phyloP scores from a whole-genome alignment of 2,329 filamentous ascomycete species.

The Pezicula carpinea region DNA sequence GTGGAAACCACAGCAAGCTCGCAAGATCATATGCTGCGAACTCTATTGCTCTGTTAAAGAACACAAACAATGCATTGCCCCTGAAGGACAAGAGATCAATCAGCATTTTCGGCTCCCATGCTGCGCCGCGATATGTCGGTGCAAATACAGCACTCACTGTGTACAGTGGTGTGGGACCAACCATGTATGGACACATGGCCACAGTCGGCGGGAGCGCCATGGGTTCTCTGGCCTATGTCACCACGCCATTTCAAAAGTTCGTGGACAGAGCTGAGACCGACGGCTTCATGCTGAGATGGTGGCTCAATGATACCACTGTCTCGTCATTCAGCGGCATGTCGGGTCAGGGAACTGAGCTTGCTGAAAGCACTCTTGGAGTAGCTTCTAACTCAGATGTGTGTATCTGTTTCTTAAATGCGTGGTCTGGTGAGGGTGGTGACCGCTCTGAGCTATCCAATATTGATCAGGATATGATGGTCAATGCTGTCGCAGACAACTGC shows the following conservation, averaged over 20 bases:
- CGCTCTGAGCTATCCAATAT: constrained; percentile 13
- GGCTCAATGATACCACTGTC: constrained; percentile 49
- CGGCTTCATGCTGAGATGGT: constrained; percentile 33
- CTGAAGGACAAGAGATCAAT: constrained; percentile 53
- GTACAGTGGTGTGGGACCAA: not conserved
- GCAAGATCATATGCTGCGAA: constrained; percentile 52
- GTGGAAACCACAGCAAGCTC: constrained; percentile 54
- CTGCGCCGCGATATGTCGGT: constrained; percentile 56
- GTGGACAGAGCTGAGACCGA: not conserved
- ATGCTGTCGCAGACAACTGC: constrained; percentile 44
- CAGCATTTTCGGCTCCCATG: constrained; percentile 62
- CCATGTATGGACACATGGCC: constrained; percentile 1
- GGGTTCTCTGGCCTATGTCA: constrained; percentile 46
- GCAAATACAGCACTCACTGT: not conserved
- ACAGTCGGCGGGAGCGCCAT: constrained; percentile 1
- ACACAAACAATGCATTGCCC: constrained; percentile 57
- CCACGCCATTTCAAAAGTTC: constrained; percentile 30
- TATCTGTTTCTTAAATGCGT: constrained; percentile 60
- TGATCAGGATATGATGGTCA: constrained; percentile 6
- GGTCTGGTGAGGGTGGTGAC: constrained; percentile 48
- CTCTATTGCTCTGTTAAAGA: constrained; percentile 75
- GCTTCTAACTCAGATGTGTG: constrained; percentile 50
- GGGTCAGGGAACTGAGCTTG: constrained; percentile 38
- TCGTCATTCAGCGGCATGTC: constrained; percentile 43
- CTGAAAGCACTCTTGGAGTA: constrained; percentile 7